Conservation (phyloP, 2,329 filamentous ascomycete species). For the Pseudocercospora eumusae region DNA sequence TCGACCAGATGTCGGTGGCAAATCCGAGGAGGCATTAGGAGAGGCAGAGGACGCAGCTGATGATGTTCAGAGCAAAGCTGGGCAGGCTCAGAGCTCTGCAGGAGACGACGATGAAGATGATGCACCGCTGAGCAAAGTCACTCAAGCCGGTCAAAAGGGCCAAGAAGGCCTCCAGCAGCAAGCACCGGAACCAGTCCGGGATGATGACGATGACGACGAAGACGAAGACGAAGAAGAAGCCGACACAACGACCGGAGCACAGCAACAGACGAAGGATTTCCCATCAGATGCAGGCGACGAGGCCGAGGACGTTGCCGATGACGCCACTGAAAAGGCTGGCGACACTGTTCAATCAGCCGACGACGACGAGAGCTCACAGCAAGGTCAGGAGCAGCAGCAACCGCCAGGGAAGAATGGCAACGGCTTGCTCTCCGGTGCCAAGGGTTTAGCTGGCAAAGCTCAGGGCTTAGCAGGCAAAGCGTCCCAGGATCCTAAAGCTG, state of each 20-base stretch:
- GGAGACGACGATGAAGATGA: slow-evolving; percentile 35
- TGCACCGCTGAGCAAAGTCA: slow-evolving; percentile 49
- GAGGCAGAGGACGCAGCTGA: slow-evolving; percentile 36
- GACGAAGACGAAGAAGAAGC: slow-evolving; percentile 43
- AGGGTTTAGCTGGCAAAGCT: slow-evolving; percentile 51
- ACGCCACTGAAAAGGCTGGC: slow-evolving; percentile 48
- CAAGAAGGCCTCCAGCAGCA: slow-evolving; percentile 49
- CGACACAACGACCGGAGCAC: slow-evolving; percentile 41
- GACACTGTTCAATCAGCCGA: slow-evolving; percentile 39
- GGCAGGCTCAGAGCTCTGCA: slow-evolving; percentile 38
- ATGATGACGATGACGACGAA: slow-evolving; percentile 41
- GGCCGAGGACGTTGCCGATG: slow-evolving; percentile 43
- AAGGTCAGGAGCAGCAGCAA: slow-evolving; percentile 37
- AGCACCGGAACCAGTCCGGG: slow-evolving; percentile 50
- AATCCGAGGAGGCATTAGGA: slow-evolving; percentile 41
- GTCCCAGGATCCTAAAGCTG: slow-evolving; percentile 42
- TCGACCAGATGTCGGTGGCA: slow-evolving; percentile 39
- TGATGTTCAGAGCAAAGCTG: slow-evolving; percentile 42
- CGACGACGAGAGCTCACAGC: slow-evolving; percentile 34
- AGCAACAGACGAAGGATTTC: slow-evolving; percentile 48
- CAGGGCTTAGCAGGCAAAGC: slow-evolving; percentile 50
- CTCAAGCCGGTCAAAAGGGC: slow-evolving; percentile 48
- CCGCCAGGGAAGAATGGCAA: slow-evolving; percentile 34
- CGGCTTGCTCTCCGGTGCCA: slow-evolving; percentile 47
- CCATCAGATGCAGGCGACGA: slow-evolving; percentile 44